Evolutionary conservation across 345 rosid genomes (phyloP).

Genomic region (Alliaria petiolata): DNA sequence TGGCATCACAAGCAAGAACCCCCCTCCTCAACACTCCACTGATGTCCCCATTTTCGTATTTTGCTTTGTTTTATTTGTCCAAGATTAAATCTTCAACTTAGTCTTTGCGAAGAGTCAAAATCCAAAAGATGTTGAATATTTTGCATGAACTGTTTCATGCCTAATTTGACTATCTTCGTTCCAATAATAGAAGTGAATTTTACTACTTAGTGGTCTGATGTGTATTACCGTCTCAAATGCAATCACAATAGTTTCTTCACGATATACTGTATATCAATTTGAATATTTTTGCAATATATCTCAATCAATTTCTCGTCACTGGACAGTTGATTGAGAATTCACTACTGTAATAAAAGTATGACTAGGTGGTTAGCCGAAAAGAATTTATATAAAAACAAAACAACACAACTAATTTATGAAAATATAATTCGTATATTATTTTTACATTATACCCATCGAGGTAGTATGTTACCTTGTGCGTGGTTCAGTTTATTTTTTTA

Average conservation of each 20-base stretch:
- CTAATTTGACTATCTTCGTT: not conserved
- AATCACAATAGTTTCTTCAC: not conserved
- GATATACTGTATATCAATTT: not conserved
- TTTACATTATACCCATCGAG: too few relatives aligned
- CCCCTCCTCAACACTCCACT: not conserved
- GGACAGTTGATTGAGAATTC: not conserved
- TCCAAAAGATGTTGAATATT: not conserved
- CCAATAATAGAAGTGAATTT: not conserved
- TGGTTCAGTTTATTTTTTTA: too few relatives aligned
- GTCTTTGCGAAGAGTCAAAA: not conserved
- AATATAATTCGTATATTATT: too few relatives aligned
- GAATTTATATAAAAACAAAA: too few relatives aligned
- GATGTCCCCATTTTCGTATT: not conserved
- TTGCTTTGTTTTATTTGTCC: not conserved
- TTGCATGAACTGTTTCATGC: not conserved
- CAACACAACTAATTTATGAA: too few relatives aligned
- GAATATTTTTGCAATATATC: too few relatives aligned
- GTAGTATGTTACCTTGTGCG: too few relatives aligned
- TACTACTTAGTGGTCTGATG: not conserved
- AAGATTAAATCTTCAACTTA: not conserved
- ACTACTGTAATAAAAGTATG: not conserved
- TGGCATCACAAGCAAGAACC: conserved; percentile 62
- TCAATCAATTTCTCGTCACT: too few relatives aligned
- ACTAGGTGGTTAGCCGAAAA: too few relatives aligned
- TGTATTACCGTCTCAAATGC: not conserved